Percentiles rank a stretch among this genome's conserved stretches.
phyloP scores from a whole-genome alignment of 129 eudicot genomes.

The Cynara cardunculus region DNA sequence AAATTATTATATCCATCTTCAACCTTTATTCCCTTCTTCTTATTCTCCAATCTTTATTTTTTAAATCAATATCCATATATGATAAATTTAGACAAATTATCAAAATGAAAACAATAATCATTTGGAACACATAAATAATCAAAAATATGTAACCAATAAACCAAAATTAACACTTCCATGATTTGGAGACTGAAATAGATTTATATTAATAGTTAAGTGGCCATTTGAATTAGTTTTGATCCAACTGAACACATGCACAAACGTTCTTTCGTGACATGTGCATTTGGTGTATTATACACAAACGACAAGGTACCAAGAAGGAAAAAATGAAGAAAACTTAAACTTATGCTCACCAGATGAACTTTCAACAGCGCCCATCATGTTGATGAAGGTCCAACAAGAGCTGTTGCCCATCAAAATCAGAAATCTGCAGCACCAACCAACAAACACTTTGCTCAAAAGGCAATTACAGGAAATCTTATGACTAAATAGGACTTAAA shows the following conservation, averaged over 20 bases:
- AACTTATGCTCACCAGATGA: slow-evolving; percentile 67
- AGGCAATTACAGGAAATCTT: background rate
- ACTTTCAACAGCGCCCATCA: slow-evolving; percentile 56
- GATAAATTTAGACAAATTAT: no score
- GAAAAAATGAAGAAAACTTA: background rate
- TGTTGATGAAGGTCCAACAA: slow-evolving; percentile 45
- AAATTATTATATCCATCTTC: no score
- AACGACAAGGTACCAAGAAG: background rate
- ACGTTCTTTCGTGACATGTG: no score
- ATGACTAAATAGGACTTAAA: background rate
- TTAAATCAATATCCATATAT: no score
- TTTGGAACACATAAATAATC: no score
- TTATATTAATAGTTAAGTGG: background rate
- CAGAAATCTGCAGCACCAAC: slow-evolving; percentile 46
- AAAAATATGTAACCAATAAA: background rate
- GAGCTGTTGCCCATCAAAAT: slow-evolving; percentile 60
- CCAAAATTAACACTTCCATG: background rate
- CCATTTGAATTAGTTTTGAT: background rate
- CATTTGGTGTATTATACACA: background rate
- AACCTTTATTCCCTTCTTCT: no score
- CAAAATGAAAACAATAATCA: no score
- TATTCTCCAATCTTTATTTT: no score
- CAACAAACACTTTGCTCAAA: slow-evolving; percentile 9
- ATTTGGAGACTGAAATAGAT: background rate
- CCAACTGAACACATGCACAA: background rate